Conservation (phyloP, 345 rosid species). For the Gossypium turneri region DNA sequence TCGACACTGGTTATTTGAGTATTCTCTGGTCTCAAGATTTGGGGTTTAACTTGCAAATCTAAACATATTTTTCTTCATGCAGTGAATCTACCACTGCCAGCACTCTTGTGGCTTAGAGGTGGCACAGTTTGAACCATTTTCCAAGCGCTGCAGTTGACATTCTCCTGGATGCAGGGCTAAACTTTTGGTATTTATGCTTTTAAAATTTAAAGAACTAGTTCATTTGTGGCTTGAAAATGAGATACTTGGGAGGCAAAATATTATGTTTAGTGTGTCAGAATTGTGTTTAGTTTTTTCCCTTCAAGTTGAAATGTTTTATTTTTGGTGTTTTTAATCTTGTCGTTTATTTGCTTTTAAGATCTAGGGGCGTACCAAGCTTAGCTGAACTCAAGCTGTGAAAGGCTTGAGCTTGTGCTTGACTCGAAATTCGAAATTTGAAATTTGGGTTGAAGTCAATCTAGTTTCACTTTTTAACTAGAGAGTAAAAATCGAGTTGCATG, state of each 20-base stretch:
- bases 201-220: background rate
- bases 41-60: background rate
- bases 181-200: background rate
- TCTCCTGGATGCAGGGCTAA: background rate
- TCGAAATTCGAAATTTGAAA: too few relatives aligned
- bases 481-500: too few relatives aligned
- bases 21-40: background rate
- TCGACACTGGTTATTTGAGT: background rate
- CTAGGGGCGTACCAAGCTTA: background rate
- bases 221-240: constrained; percentile 3
- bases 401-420: background rate
- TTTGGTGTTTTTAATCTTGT: background rate
- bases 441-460: too few relatives aligned
- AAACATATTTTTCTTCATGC: constrained; percentile 12
- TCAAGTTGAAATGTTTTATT: background rate
- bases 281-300: background rate
- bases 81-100: constrained; percentile 70
- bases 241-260: background rate
- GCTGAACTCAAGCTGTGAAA: background rate
- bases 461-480: too few relatives aligned
- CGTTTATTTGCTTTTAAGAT: background rate
- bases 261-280: background rate
- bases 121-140: background rate
- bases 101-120: constrained; percentile 54
- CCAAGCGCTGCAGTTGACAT: background rate